These are phyloP conservation scores for Trichoderma citrinoviride DNA, from an alignment of 2,329 filamentous ascomycete species.

Conservation along the genomic window DNA sequence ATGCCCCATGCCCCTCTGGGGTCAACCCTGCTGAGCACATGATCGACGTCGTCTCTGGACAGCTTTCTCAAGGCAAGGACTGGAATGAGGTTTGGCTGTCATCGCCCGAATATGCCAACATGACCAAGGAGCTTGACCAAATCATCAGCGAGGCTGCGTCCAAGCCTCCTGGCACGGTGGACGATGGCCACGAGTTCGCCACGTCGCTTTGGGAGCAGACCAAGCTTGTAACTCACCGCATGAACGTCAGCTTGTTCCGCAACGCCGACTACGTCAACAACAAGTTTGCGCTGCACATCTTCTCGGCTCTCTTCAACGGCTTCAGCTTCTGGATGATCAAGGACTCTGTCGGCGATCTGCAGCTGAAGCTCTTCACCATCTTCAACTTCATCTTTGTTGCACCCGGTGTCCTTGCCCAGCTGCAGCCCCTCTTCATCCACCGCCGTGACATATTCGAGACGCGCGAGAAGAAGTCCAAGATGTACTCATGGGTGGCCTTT, in stretches of 20 bases:
- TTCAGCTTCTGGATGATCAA: slow-evolving; percentile 62
- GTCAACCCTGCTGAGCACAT: slow-evolving; percentile 76
- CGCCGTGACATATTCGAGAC: slow-evolving; percentile 57
- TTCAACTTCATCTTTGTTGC: slow-evolving; percentile 65
- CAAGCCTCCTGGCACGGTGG: slow-evolving; percentile 38
- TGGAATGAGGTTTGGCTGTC: slow-evolving; percentile 70
- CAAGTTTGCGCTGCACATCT: slow-evolving; percentile 57
- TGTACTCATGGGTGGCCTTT: slow-evolving; percentile 59
- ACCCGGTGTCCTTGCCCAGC: slow-evolving; percentile 55
- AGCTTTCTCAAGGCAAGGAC: slow-evolving; percentile 47
- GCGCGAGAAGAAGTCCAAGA: slow-evolving; percentile 60
- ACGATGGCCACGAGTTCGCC: slow-evolving; percentile 68
- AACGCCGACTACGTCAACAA: slow-evolving; percentile 66
- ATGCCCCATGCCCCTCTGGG: slow-evolving; percentile 58
- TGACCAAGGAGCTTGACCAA: slow-evolving; percentile 61
- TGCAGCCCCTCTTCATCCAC: slow-evolving; percentile 58
- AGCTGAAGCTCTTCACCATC: slow-evolving; percentile 56
- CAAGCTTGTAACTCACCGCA: slow-evolving; percentile 61
- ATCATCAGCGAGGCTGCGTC: slow-evolving; percentile 56
- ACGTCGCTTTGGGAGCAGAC: slow-evolving; percentile 63
- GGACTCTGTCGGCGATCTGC: slow-evolving; percentile 48
- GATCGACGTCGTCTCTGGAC: slow-evolving; percentile 58
- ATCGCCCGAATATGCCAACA: slow-evolving; percentile 56
- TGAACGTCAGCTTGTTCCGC: slow-evolving; percentile 60
- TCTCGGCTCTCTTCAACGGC: slow-evolving; percentile 56